These are phyloP conservation scores for Gentiana dahurica DNA, from an alignment of 257 asterid genomes.

Conservation along the genomic window DNA sequence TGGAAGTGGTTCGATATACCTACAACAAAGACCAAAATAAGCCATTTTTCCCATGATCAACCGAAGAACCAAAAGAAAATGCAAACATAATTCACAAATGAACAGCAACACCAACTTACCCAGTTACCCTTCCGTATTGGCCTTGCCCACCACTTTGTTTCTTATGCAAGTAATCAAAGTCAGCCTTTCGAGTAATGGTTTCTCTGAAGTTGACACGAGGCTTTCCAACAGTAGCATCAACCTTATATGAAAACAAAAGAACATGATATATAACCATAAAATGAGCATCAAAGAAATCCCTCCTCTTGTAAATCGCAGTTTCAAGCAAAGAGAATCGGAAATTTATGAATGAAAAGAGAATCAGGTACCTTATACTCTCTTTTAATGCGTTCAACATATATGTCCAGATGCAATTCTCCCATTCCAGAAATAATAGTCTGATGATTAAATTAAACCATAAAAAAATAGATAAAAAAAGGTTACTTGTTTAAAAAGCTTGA, in stretches of 20 bases:
- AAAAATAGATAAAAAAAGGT: too few relatives aligned
- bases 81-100: not conserved
- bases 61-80: not conserved
- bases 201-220: constrained; percentile 99
- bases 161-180: constrained; percentile 92
- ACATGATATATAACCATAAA: constrained; percentile 1
- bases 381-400: constrained; percentile 94
- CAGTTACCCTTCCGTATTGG: constrained; percentile 92
- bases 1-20: constrained; percentile 90
- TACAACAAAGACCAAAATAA: constrained; percentile 22
- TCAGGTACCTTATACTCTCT: constrained; percentile 84
- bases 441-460: constrained; percentile 12
- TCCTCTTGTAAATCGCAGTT: not conserved
- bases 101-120: constrained; percentile 32
- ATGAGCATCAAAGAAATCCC: not conserved
- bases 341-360: not conserved
- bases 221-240: constrained; percentile 90
- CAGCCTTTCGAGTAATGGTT: constrained; percentile 85
- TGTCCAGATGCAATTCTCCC: constrained; percentile 98
- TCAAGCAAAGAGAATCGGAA: not conserved
- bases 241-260: constrained; percentile 38
- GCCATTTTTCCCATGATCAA: not conserved
- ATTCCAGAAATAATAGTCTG: constrained; percentile 98
- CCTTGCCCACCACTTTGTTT: constrained; percentile 99
- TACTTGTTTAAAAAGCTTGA: too few relatives aligned